phyloP scores from a whole-genome alignment of 2,329 filamentous ascomycete species.

The Colletotrichum sansevieriae region DNA sequence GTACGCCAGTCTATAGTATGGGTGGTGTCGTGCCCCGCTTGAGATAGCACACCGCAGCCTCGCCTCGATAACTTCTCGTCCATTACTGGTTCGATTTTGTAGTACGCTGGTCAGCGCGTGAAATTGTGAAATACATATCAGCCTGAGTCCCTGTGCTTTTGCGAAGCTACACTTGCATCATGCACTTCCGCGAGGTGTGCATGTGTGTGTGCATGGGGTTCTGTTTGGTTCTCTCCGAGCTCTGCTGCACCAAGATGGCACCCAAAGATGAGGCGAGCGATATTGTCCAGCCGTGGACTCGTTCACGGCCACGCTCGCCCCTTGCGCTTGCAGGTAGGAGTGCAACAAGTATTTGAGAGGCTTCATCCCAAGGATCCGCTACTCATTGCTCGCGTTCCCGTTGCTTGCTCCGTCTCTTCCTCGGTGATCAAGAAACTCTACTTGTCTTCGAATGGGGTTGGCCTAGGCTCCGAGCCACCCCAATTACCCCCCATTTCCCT shows the following conservation, averaged over 20 bases:
- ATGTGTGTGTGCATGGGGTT: slow-evolving; percentile 4
- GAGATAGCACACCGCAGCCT: slow-evolving; percentile 31
- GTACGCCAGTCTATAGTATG: slow-evolving; percentile 14
- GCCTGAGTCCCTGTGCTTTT: slow-evolving; percentile 24
- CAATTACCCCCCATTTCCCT: not conserved
- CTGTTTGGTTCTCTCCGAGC: not conserved
- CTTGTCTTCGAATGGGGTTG: slow-evolving; percentile 2
- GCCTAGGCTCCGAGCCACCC: not conserved
- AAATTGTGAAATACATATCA: slow-evolving; percentile 19
- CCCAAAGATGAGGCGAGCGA: slow-evolving; percentile 39
- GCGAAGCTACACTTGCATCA: slow-evolving; percentile 18
- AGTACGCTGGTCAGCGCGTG: slow-evolving; percentile 1
- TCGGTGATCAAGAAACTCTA: slow-evolving; percentile 33
- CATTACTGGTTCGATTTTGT: slow-evolving; percentile 29
- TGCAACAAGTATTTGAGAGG: slow-evolving; percentile 36
- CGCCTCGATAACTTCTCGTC: slow-evolving; percentile 2
- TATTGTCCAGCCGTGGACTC: slow-evolving; percentile 12
- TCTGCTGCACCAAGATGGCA: slow-evolving; percentile 14
- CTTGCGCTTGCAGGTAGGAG: slow-evolving; percentile 7
- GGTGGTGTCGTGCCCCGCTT: slow-evolving; percentile 35
- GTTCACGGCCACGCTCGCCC: slow-evolving; percentile 25
- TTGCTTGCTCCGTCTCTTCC: slow-evolving; percentile 30
- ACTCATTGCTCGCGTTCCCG: not conserved
- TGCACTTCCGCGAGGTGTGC: slow-evolving; percentile 22
- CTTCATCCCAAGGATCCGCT: slow-evolving; percentile 19